Percentiles rank a stretch among this genome's conserved stretches.
These are phyloP conservation scores for Yarrowia sp. DNA, from an alignment of 805 yeast genomes.

Conservation along the genomic window DNA sequence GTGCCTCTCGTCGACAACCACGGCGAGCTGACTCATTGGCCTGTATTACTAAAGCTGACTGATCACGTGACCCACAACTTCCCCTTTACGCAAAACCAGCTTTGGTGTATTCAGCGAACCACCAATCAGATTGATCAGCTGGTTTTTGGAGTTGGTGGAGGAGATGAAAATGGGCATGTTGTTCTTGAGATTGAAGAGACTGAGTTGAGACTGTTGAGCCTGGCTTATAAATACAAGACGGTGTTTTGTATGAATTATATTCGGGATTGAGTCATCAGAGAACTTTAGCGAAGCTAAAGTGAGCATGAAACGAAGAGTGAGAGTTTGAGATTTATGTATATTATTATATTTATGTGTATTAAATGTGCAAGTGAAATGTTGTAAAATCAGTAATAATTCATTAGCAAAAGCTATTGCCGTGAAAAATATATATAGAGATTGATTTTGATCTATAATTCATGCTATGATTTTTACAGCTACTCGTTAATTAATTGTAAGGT, in stretches of 20 bases:
- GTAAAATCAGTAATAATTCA: no score
- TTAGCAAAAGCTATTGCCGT: no score
- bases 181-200: background rate
- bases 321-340: background rate
- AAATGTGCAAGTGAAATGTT: no score
- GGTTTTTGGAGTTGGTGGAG: background rate
- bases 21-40: background rate
- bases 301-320: background rate
- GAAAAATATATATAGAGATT: no score
- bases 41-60: background rate
- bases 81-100: background rate
- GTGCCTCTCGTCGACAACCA: background rate
- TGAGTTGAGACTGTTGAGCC: background rate
- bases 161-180: background rate
- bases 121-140: background rate
- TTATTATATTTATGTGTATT: no score
- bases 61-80: constrained; percentile 12
- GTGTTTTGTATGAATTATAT: background rate
- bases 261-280: background rate
- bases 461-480: no score
- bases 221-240: background rate
- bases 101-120: constrained; percentile 8
- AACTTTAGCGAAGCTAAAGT: no score
- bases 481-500: no score
- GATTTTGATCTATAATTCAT: no score